Evolutionary conservation across 2,329 filamentous ascomycete genomes (phyloP), one percentile per base, ranked within the genome.

Genomic region (Neocatenulostroma microsporum): DNA sequence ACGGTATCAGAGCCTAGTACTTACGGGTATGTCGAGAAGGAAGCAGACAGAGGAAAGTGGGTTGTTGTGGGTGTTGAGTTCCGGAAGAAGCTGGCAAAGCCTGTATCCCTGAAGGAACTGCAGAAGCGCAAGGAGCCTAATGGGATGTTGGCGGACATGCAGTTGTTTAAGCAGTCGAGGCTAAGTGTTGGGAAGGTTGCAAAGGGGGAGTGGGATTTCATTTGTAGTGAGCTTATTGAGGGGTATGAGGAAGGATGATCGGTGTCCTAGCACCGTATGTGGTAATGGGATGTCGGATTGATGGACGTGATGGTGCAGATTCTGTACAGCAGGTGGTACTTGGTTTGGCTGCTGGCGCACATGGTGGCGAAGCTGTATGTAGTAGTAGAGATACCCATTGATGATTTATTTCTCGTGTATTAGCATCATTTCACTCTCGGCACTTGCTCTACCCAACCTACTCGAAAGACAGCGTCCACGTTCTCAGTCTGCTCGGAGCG

Each of bases 41-140:
- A 83, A 2, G 78, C 74, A 47, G 68, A 74, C 36, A 38, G 45
- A 3, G 37, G 30, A 13, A 41, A 44, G 17, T 98, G 91, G 91
- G 84, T 80, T 36, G 74, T 91, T 13, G 91, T 96, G 1, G 83
- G 93, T 43, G 89, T 96, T 31, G 74, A 80, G 52, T 95, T 94
- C 58, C 78, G 82, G 39, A 79, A 78, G 57, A 95, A 94, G 62
- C 87, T 96, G 50, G 68, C 70, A 2, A 70, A 77, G 11, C 73
- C 78, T 1, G 74, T 96, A 39, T 37, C 30, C 4, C 70, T 95
- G 34, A 74, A 76, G 44, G 78, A 84, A 47, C 70, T 95, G 30
- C 80, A 83, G 36, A 72, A 73, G 23, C 69, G 81, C 52, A 60
- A 62, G 34, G 68, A 74, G 5, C 64, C 94, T 26, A 75, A 77